phyloP scores from a whole-genome alignment of 495 filamentous ascomycete genomes.

The Lasiosphaeria hispida region DNA sequence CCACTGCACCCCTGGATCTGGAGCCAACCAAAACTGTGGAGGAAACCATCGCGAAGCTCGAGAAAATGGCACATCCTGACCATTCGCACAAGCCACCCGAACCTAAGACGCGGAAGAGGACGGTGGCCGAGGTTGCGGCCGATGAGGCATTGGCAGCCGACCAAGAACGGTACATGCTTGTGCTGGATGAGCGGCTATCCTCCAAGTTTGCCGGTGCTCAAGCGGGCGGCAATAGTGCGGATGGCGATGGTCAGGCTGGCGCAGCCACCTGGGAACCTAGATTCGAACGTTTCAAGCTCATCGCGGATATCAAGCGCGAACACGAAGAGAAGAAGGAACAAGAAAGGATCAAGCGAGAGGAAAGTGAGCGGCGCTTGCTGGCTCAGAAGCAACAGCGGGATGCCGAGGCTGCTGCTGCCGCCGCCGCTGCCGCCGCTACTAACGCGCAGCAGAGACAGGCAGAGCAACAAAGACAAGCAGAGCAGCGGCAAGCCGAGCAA shows the following conservation, averaged over 20 bases:
- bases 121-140: constrained; percentile 87
- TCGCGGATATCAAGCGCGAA: constrained; percentile 78
- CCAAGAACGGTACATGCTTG: constrained; percentile 87
- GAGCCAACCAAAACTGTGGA: constrained; percentile 67
- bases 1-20: constrained; percentile 71
- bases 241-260: constrained; percentile 71
- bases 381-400: constrained; percentile 46
- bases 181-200: constrained; percentile 80
- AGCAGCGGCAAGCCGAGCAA: constrained; percentile 24
- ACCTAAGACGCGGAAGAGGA: constrained; percentile 88
- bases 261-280: constrained; percentile 72
- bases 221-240: constrained; percentile 58
- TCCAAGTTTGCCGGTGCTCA: constrained; percentile 56
- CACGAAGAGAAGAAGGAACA: constrained; percentile 70
- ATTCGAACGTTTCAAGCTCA: constrained; percentile 86
- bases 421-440: too few species aligned
- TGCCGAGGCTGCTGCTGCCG: constrained; percentile 24
- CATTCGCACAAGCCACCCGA: constrained; percentile 72
- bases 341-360: constrained; percentile 57
- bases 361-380: constrained; percentile 63
- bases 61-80: constrained; percentile 68
- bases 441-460: constrained; percentile 22
- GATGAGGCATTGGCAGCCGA: constrained; percentile 89
- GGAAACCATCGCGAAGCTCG: constrained; percentile 65
- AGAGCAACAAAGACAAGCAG: constrained; percentile 20